A percentile compares a stretch with the other conserved stretches of the same genome.
Conservation (phyloP, 306 rosid species). For the Pyrus bretschneideri region DNA sequence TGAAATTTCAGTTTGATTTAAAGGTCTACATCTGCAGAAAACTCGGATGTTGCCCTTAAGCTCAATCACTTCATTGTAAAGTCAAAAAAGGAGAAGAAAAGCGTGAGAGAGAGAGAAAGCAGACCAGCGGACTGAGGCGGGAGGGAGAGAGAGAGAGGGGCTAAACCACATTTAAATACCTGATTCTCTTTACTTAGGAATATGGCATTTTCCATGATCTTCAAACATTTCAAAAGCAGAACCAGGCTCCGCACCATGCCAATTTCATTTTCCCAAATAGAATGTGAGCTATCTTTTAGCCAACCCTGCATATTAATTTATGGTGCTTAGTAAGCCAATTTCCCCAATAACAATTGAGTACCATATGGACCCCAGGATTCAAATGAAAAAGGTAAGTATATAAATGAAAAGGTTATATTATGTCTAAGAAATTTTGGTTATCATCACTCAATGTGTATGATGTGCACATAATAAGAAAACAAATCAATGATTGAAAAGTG, state of each 20-base stretch:
- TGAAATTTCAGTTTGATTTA: constrained; percentile 49
- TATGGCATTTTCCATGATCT: constrained; percentile 96
- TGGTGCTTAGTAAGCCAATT: background rate
- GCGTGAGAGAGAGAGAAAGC: background rate
- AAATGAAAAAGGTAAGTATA: background rate
- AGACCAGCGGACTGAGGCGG: background rate
- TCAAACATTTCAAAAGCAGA: constrained; percentile 63
- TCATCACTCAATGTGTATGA: background rate
- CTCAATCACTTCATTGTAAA: constrained; percentile 89
- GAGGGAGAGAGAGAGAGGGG: background rate
- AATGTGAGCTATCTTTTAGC: constrained; percentile 24
- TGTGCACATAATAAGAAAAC: background rate
- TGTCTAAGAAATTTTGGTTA: background rate
- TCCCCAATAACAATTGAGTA: constrained; percentile 5
- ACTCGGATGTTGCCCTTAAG: constrained; percentile 87
- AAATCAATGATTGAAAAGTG: background rate
- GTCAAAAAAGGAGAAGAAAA: constrained; percentile 3
- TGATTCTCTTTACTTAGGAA: constrained; percentile 89
- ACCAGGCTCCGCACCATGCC: constrained; percentile 14
- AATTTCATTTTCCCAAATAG: constrained; percentile 37
- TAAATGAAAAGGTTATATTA: no score
- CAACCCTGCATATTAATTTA: no score
- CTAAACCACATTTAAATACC: constrained; percentile 34
- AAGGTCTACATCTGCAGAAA: constrained; percentile 92
- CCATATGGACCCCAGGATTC: background rate